These are phyloP conservation scores for Starmerella bombi DNA, from an alignment of 805 yeast genomes.

Conservation along the genomic window DNA sequence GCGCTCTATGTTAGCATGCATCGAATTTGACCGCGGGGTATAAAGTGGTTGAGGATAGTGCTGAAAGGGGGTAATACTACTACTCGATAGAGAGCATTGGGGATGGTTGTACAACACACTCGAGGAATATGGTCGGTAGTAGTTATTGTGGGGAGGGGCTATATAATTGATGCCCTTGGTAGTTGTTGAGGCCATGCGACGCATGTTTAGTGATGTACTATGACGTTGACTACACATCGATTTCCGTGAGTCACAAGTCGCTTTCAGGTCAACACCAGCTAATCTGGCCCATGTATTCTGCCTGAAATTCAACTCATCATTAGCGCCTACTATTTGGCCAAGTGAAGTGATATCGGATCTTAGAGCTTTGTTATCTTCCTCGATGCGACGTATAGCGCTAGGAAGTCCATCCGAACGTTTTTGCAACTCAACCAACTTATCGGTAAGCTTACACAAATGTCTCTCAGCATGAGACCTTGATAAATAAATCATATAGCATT, in stretches of 20 bases:
- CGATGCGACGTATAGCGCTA: constrained; percentile 5
- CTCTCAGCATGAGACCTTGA: constrained; percentile 1
- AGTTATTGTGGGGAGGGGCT: too few relatives aligned
- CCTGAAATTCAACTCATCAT: neutral
- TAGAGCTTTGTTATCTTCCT: constrained; percentile 11
- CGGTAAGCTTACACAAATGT: constrained; percentile 1
- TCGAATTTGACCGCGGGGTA: neutral
- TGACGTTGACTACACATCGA: constrained; percentile 6
- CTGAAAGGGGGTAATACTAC: too few relatives aligned
- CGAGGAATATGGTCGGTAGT: too few relatives aligned
- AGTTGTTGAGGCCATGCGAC: neutral
- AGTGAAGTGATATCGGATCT: constrained; percentile 3
- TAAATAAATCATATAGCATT: neutral
- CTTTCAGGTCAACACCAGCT: constrained; percentile 5
- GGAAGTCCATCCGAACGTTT: neutral
- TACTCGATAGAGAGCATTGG: too few relatives aligned
- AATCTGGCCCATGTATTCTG: constrained; percentile 7
- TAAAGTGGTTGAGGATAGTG: neutral
- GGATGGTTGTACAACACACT: too few relatives aligned
- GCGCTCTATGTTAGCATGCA: neutral
- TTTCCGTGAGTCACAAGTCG: neutral
- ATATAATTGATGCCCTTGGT: too few relatives aligned
- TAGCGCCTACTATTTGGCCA: neutral
- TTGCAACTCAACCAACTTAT: neutral
- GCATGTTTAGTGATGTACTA: constrained; percentile 4